These are phyloP conservation scores for Naganishia vaughanmartiniae DNA, from an alignment of 768 basidiomycete species.

Conservation along the genomic window DNA sequence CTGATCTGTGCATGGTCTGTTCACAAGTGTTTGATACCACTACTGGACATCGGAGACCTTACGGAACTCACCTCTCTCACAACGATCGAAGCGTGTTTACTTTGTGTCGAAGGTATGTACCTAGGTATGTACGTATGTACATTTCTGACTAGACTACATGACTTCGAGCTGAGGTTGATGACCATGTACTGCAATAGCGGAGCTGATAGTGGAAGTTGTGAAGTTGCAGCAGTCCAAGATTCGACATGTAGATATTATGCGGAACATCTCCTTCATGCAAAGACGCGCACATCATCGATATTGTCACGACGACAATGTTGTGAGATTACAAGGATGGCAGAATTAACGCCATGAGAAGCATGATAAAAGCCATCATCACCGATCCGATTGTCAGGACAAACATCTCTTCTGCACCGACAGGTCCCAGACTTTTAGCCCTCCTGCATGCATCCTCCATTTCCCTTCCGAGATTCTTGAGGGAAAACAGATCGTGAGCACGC, in stretches of 20 bases:
- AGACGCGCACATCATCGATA: neutral
- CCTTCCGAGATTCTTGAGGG: conserved; percentile 59
- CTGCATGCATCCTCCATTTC: conserved; percentile 45
- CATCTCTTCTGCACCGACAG: conserved; percentile 19
- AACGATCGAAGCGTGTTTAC: conserved; percentile 11
- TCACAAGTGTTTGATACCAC: neutral
- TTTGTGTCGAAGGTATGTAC: too few relatives aligned
- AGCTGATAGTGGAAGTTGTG: too few relatives aligned
- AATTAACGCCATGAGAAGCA: conserved; percentile 17
- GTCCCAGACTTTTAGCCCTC: conserved; percentile 39
- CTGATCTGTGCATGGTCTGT: neutral
- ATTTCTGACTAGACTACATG: too few relatives aligned
- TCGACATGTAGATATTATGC: too few relatives aligned
- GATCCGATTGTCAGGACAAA: conserved; percentile 24
- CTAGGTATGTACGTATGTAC: neutral
- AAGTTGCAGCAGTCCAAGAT: too few relatives aligned
- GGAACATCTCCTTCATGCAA: too few relatives aligned
- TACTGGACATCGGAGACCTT: too few relatives aligned
- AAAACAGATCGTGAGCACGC: conserved; percentile 67
- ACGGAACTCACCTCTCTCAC: neutral
- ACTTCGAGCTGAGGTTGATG: too few relatives aligned
- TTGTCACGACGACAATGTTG: neutral
- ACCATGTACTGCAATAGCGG: too few relatives aligned
- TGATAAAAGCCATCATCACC: conserved; percentile 16
- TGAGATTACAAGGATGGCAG: conserved; percentile 10